Evolutionary conservation across 2,329 filamentous ascomycete genomes (phyloP).

Genomic region (Alternaria sp.): DNA sequence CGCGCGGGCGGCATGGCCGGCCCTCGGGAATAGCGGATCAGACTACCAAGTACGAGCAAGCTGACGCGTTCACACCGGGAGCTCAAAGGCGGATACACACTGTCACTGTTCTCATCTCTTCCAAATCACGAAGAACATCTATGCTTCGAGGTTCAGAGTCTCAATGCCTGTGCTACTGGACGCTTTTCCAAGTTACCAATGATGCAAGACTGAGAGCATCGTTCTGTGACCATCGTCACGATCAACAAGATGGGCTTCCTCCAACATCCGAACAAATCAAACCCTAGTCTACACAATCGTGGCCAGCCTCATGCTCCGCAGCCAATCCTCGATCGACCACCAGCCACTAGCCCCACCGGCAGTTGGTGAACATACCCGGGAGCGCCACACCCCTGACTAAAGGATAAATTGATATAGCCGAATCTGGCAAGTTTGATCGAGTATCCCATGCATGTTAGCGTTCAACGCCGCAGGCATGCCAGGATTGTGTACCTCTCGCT

Average conservation of each 20-base stretch:
- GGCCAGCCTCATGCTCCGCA: neutral
- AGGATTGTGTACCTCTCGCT: neutral
- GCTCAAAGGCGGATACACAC: neutral
- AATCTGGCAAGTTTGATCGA: neutral
- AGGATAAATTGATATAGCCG: neutral
- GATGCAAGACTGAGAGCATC: conserved; percentile 4
- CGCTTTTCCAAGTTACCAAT: neutral
- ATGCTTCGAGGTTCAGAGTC: neutral
- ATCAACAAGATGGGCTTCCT: neutral
- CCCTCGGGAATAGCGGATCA: neutral
- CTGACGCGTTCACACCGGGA: neutral
- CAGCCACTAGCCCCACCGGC: neutral
- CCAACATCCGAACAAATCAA: neutral
- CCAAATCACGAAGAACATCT: neutral
- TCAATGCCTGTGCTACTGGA: too few species aligned
- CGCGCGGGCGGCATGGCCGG: neutral
- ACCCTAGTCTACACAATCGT: neutral
- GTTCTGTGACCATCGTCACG: neutral
- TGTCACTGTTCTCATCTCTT: neutral
- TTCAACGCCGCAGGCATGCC: neutral
- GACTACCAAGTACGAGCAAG: neutral
- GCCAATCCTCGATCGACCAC: neutral
- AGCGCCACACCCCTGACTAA: neutral
- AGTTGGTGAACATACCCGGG: neutral
- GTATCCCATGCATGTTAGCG: neutral